Evolutionary conservation across 148 eudicot genomes (phyloP), one percentile per base, ranked within the genome.

Genomic region (Chenopodium album): DNA sequence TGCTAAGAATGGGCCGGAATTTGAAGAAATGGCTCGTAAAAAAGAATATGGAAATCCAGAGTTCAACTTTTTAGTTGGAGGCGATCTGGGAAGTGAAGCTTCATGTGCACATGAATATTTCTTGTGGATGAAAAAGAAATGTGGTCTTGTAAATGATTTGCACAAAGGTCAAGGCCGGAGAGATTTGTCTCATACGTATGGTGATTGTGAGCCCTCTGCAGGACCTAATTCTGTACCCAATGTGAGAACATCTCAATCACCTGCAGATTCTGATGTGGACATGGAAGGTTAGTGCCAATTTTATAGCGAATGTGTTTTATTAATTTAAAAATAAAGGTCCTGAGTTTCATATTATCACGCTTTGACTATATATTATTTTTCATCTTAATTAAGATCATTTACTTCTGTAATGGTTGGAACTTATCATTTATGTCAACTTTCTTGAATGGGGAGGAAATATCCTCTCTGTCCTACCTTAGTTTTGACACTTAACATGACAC

Each of bases 231-330:
- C 76, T 56, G 44, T 78, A 47, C 50, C 65, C 76, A 88, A 81
- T 75, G 85, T 73, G 76, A 82, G 67, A 75, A 78, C 67, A 48
- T 54, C 87, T 65, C 79, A 85, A 87, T 92, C 97, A 68, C 90
- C 89, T 75, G 81, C 89, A 81, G 92, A 90, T 87, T 95, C 99
- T 63, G 98, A 95, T 86, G 94, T 95, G 85, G 99, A 95, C 78
- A 92, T 95, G 92, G 99, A 95, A 91, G 99, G 99, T 95, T 78
- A 88, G 90, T 82, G 48, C 72, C 65, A 52, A 67, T 79, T 82
- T 69, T 77, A 47, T 68, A 60, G 34, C 13, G 28, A 72, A 28
- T 56, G 20, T 78, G 44, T 68, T 63, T 68, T 2, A 37, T 82
- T 68, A 56, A 12, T 71, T 64, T 31, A 13, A 76, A 71, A 28